phyloP scores from a whole-genome alignment of 2,329 filamentous ascomycete genomes.

The Botrytis tulipae region DNA sequence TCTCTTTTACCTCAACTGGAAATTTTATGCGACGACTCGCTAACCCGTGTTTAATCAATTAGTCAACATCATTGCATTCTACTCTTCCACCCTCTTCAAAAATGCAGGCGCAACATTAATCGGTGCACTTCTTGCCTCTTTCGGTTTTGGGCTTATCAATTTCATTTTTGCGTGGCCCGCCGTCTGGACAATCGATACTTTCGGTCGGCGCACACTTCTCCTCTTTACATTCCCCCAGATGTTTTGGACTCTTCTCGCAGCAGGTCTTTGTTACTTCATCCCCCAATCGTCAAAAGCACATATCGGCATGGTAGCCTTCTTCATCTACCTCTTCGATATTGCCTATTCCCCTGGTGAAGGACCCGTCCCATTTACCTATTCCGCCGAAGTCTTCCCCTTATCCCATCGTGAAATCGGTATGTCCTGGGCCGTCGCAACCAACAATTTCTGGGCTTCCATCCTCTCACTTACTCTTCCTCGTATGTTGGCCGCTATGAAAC shows the following conservation, averaged over 20 bases:
- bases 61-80: slow-evolving; percentile 71
- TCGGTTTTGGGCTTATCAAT: slow-evolving; percentile 64
- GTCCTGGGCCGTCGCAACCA: slow-evolving; percentile 61
- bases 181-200: slow-evolving; percentile 63
- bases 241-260: slow-evolving; percentile 64
- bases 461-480: slow-evolving; percentile 53
- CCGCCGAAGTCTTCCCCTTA: slow-evolving; percentile 62
- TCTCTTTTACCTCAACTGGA: neutral
- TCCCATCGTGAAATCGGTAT: slow-evolving; percentile 64
- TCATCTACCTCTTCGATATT: slow-evolving; percentile 63
- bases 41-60: neutral
- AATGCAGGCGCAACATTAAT: slow-evolving; percentile 56
- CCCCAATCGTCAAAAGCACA: slow-evolving; percentile 42
- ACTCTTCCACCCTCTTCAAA: slow-evolving; percentile 62
- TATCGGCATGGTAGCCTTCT: slow-evolving; percentile 55
- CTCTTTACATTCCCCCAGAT: slow-evolving; percentile 67
- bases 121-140: slow-evolving; percentile 59
- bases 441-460: slow-evolving; percentile 58
- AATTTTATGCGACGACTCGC: neutral
- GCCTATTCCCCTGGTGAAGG: slow-evolving; percentile 67
- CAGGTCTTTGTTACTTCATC: slow-evolving; percentile 59
- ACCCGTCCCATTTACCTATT: slow-evolving; percentile 60
- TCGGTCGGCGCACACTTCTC: slow-evolving; percentile 59
- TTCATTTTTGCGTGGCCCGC: slow-evolving; percentile 59
- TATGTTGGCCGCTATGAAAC: slow-evolving; percentile 28